These are phyloP conservation scores for Corinectria fuckeliana DNA, from an alignment of 2,329 filamentous ascomycete genomes.

Conservation along the genomic window DNA sequence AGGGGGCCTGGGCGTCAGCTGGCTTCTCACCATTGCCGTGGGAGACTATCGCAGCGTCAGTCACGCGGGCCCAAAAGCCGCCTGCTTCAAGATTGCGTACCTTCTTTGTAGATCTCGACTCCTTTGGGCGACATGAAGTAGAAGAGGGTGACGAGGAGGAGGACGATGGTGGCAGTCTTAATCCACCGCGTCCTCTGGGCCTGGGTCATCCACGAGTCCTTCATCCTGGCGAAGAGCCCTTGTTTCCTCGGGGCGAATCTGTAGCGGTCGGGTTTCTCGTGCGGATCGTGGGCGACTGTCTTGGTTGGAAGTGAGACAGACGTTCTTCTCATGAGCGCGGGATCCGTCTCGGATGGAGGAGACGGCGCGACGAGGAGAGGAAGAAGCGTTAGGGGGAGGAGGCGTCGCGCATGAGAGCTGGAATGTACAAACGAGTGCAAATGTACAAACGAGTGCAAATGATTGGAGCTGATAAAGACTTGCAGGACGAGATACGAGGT, in stretches of 20 bases:
- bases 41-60: slow-evolving; percentile 32
- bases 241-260: slow-evolving; percentile 52
- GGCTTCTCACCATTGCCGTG: slow-evolving; percentile 13
- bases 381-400: slow-evolving; percentile 33
- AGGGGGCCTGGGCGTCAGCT: slow-evolving; percentile 18
- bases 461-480: slow-evolving; percentile 5
- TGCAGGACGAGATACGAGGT: not conserved
- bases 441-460: slow-evolving; percentile 3
- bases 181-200: slow-evolving; percentile 70
- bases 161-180: slow-evolving; percentile 68
- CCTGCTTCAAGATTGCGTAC: slow-evolving; percentile 36
- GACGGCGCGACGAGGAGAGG: slow-evolving; percentile 17
- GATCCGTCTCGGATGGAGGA: slow-evolving; percentile 19
- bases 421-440: slow-evolving; percentile 11
- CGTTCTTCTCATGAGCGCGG: slow-evolving; percentile 65
- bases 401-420: slow-evolving; percentile 35
- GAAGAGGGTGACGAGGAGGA: slow-evolving; percentile 66
- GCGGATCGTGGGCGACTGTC: slow-evolving; percentile 64
- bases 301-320: slow-evolving; percentile 68
- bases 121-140: slow-evolving; percentile 68
- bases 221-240: slow-evolving; percentile 60
- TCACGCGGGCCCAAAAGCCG: not conserved
- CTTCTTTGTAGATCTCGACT: slow-evolving; percentile 59
- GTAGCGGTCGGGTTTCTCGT: slow-evolving; percentile 71
- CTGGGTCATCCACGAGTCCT: slow-evolving; percentile 66